Conservation (phyloP, 2,329 filamentous ascomycete genomes). For the Capronia epimyces region DNA sequence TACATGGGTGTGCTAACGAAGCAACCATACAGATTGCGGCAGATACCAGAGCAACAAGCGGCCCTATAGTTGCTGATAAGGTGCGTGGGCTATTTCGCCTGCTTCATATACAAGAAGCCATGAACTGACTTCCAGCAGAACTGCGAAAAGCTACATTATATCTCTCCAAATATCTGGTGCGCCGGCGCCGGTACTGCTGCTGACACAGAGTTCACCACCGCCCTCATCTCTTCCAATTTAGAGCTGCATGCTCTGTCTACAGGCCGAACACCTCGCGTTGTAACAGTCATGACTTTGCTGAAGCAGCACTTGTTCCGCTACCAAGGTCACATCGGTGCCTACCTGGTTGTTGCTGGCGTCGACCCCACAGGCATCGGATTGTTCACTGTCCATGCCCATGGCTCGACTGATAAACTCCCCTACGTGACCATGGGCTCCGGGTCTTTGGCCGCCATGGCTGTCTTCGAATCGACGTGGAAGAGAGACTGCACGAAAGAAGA, state of each 20-base stretch:
- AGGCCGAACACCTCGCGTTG: constrained; percentile 91
- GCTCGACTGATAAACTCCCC: constrained; percentile 95
- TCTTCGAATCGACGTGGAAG: constrained; percentile 97
- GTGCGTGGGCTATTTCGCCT: constrained; percentile 38
- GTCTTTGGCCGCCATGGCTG: constrained; percentile 91
- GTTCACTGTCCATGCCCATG: constrained; percentile 97
- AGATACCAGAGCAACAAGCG: constrained; percentile 94
- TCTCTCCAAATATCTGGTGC: constrained; percentile 98
- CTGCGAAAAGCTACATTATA: constrained; percentile 99
- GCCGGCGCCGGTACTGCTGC: constrained; percentile 95
- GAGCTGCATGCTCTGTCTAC: constrained; percentile 96
- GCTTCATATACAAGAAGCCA: neutral
- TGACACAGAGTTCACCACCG: constrained; percentile 98
- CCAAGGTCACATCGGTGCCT: constrained; percentile 95
- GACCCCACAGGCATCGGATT: constrained; percentile 93
- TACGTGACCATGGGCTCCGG: constrained; percentile 99
- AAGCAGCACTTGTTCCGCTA: constrained; percentile 99
- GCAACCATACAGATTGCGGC: constrained; percentile 68
- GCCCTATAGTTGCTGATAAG: constrained; percentile 98
- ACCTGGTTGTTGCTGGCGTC: constrained; percentile 92
- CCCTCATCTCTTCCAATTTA: constrained; percentile 96
- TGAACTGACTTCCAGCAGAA: constrained; percentile 52
- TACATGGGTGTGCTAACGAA: constrained; percentile 26
- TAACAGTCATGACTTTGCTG: constrained; percentile 98
- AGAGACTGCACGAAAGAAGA: constrained; percentile 67